Evolutionary conservation across 768 basidiomycete species (phyloP).

Genomic region (Xanthoconium purpureum): DNA sequence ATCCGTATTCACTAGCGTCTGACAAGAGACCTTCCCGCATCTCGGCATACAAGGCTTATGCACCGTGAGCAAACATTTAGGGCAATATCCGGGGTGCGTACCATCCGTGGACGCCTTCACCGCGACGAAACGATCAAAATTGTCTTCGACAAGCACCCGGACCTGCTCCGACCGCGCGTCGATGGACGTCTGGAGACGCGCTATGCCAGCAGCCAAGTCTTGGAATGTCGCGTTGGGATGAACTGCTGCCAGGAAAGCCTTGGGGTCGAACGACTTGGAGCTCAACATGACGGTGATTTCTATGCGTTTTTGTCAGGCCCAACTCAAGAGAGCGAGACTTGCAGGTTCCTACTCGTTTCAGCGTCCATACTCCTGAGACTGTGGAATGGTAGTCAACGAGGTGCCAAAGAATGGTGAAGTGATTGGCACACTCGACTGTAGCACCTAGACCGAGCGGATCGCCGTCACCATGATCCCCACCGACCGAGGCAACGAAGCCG

Average conservation of each 20-base stretch:
- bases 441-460: constrained; percentile 80
- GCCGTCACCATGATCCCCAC: constrained; percentile 58
- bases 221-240: constrained; percentile 96
- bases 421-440: constrained; percentile 49
- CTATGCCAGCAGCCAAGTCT: constrained; percentile 78
- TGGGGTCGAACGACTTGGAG: constrained; percentile 95
- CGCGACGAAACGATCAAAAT: constrained; percentile 96
- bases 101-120: constrained; percentile 98
- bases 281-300: constrained; percentile 81
- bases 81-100: constrained; percentile 33
- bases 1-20: constrained; percentile 74
- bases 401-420: background rate
- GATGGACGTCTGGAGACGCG: constrained; percentile 71
- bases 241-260: constrained; percentile 83
- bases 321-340: constrained; percentile 5
- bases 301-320: constrained; percentile 27
- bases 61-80: constrained; percentile 1
- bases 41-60: constrained; percentile 77
- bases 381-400: background rate
- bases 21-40: constrained; percentile 89
- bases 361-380: constrained; percentile 70
- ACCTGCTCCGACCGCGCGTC: constrained; percentile 94
- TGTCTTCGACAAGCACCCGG: constrained; percentile 91
- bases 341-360: constrained; percentile 58
- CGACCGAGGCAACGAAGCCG: constrained; percentile 58